Percentiles rank a stretch among this genome's conserved stretches.
phyloP scores from a whole-genome alignment of 805 yeast species.

The Sungouiella blattae region DNA sequence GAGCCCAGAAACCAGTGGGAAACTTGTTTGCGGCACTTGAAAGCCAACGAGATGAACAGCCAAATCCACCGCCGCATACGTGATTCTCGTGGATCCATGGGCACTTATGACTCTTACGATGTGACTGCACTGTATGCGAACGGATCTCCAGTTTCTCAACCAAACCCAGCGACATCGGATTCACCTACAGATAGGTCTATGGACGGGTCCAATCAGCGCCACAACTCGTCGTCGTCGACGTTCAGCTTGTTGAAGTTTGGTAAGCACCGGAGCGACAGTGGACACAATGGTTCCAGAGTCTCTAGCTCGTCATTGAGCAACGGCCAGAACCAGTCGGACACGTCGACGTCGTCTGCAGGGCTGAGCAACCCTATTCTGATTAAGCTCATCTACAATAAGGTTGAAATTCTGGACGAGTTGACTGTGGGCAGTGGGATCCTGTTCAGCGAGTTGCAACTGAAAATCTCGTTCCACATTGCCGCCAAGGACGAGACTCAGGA shows the following conservation, averaged over 20 bases:
- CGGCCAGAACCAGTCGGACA: constrained; percentile 7
- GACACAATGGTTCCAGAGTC: neutral
- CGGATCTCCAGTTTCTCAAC: constrained; percentile 9
- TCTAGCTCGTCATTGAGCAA: constrained; percentile 17
- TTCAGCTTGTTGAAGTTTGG: constrained; percentile 39
- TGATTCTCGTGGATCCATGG: constrained; percentile 29
- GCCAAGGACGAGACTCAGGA: constrained; percentile 50
- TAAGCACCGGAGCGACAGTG: constrained; percentile 11
- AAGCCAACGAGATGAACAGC: constrained; percentile 37
- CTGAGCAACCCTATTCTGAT: constrained; percentile 17
- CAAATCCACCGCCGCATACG: constrained; percentile 35
- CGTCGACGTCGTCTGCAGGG: constrained; percentile 6
- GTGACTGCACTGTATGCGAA: constrained; percentile 17
- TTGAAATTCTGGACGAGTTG: constrained; percentile 26
- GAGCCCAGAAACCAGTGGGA: constrained; percentile 86
- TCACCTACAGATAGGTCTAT: constrained; percentile 21
- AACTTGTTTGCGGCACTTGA: constrained; percentile 51
- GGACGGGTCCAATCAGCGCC: constrained; percentile 33
- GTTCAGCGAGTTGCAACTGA: constrained; percentile 56
- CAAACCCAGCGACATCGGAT: constrained; percentile 1
- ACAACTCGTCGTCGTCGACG: constrained; percentile 40
- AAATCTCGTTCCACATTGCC: constrained; percentile 51
- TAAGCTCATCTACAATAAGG: constrained; percentile 30
- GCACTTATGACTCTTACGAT: constrained; percentile 27
- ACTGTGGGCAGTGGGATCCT: constrained; percentile 25